A percentile compares a stretch with the other conserved stretches of the same genome.
Conservation (phyloP, 257 asterid genomes). For the Solanum etuberosum region DNA sequence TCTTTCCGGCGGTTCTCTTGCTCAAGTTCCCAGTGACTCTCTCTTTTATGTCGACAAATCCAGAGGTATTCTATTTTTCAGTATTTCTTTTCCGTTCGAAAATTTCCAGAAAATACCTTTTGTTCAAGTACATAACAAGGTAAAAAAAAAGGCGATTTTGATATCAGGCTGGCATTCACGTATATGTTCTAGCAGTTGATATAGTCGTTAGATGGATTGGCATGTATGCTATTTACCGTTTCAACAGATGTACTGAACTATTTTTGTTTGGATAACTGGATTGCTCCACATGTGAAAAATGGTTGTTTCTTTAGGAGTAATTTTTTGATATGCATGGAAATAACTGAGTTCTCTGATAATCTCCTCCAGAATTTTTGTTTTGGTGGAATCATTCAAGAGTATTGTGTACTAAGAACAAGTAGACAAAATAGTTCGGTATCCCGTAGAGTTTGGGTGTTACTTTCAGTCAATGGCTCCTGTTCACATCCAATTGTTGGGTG, state of each 20-base stretch:
- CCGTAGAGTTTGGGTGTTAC: neutral
- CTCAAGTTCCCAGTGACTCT: slow-evolving; percentile 54
- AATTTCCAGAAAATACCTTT: neutral
- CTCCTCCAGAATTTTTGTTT: neutral
- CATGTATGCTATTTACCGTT: neutral
- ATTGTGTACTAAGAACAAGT: neutral
- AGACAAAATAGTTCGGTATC: neutral
- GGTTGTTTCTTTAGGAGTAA: neutral
- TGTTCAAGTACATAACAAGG: neutral
- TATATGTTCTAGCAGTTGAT: neutral
- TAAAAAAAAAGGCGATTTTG: neutral
- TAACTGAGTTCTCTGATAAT: neutral
- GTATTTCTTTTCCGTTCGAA: neutral
- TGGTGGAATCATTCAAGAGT: neutral
- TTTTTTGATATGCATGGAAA: neutral
- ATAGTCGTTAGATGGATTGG: neutral
- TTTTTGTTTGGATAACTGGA: neutral
- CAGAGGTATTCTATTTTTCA: slow-evolving; percentile 35
- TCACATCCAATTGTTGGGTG: neutral
- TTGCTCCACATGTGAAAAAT: neutral
- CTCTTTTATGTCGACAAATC: slow-evolving; percentile 78
- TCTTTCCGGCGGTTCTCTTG: slow-evolving; percentile 85
- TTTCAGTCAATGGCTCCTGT: neutral
- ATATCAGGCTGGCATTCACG: neutral
- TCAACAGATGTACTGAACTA: neutral